Conservation (phyloP, 257 asterid species). For the Nicotiana paniculata region DNA sequence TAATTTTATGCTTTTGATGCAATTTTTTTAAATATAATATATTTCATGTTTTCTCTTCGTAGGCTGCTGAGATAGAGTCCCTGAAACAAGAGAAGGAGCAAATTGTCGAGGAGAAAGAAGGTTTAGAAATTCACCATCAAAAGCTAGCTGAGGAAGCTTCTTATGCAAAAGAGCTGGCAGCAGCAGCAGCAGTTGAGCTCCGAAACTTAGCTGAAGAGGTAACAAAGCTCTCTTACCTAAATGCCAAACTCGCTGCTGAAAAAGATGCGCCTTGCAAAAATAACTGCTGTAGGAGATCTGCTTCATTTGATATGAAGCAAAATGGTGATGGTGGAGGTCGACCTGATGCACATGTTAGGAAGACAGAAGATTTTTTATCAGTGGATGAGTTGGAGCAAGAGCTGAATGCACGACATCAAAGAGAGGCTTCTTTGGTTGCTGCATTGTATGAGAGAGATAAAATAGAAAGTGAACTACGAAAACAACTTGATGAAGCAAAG, state of each 20-base stretch:
- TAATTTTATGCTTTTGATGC: background rate
- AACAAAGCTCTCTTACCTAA: constrained; percentile 68
- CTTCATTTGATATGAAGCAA: constrained; percentile 29
- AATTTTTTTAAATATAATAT: background rate
- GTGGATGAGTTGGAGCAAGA: constrained; percentile 61
- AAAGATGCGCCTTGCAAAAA: constrained; percentile 35
- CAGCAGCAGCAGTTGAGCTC: constrained; percentile 85
- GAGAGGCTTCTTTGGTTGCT: constrained; percentile 74
- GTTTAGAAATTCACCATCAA: constrained; percentile 48
- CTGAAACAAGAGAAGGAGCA: constrained; percentile 60
- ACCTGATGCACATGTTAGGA: constrained; percentile 27
- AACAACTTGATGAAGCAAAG: constrained; percentile 62
- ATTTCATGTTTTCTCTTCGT: background rate
- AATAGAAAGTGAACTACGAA: constrained; percentile 62
- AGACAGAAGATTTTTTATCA: constrained; percentile 39
- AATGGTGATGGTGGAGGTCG: constrained; percentile 21
- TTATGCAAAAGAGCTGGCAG: constrained; percentile 76
- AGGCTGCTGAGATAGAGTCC: constrained; percentile 76
- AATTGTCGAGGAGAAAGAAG: constrained; percentile 53
- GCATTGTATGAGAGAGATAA: constrained; percentile 75
- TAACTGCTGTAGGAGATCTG: constrained; percentile 39
- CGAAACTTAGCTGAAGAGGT: constrained; percentile 78
- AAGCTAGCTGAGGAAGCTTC: constrained; percentile 64
- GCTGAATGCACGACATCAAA: constrained; percentile 54
- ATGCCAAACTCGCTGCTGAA: constrained; percentile 49